Base-by-base conservation (phyloP, 352 stramenopile genomes). In the Thalassiosira mediterranea region DNA sequence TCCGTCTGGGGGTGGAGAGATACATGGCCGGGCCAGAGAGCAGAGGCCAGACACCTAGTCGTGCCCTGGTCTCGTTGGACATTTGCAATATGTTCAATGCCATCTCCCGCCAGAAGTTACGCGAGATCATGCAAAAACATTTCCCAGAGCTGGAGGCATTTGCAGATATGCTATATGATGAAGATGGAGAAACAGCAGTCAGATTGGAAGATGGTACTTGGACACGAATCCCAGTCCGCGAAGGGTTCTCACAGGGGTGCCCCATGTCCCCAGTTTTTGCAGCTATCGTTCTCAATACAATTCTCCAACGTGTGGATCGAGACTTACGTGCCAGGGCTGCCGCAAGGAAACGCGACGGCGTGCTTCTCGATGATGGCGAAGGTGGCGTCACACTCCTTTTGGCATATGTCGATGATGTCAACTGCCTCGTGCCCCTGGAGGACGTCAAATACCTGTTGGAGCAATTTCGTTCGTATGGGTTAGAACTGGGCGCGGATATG, bases 81-180 rank as follows among this genome's bases (percentile, higher is more conserved):
- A 68, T 79, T 10, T 19, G 13, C 8, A 79, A 79, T 28, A 79
- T 79, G 71, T 79, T 70, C 54, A 79, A 69, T 28, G 62, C 21
- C 0, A 23, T 74, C 0, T 79, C 71, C 1, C 17, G 71, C 3
- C n/a, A 73, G 11, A 57, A 73, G 37, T 26, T 73, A 0, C 29
- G 34, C 10, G 40, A 63, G 32, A 53, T 51, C 1, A 28, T 65
- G 8, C 2, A 4, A 3, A 26, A 46, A 7, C 4, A 56, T 4
- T 44, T 32, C 8, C 25, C 19, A 47, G 19, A 63, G n/a, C n/a
- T 63, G 10, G 19, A 28, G 13, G 4, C 25, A 0, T 60, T 74
- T 17, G 52, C 29, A 3, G 53, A 67, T 31, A 28, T 11, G 13
- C 46, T 74, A 0, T 74, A 74, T 17, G 19, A 66, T 29, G 19